Conservation (phyloP, 2,329 filamentous ascomycete species). For the Colletotrichum limetticola region DNA sequence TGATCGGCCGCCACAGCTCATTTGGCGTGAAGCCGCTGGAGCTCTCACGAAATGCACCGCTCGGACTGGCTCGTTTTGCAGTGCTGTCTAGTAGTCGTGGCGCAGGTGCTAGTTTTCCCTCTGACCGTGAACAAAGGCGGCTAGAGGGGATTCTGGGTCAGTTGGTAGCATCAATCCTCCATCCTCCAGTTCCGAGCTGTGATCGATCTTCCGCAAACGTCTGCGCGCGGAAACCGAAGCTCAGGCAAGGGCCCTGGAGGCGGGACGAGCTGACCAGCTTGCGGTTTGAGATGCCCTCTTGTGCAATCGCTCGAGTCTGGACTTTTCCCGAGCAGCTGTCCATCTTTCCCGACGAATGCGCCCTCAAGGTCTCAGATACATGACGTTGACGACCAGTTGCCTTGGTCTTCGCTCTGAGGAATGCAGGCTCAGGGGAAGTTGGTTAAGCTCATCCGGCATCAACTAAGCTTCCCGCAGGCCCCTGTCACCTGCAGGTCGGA, state of each 20-base stretch:
- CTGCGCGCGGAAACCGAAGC: background rate
- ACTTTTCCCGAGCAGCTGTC: background rate
- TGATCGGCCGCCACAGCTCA: background rate
- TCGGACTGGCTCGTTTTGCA: constrained; percentile 1
- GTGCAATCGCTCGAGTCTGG: background rate
- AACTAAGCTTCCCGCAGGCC: constrained; percentile 1
- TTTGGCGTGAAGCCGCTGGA: constrained; percentile 2
- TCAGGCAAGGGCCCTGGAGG: background rate
- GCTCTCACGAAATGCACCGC: background rate
- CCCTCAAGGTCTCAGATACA: background rate
- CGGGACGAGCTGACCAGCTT: background rate
- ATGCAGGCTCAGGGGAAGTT: background rate
- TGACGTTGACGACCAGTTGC: constrained; percentile 4
- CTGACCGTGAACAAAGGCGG: constrained; percentile 6
- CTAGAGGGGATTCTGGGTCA: background rate
- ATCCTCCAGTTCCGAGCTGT: background rate
- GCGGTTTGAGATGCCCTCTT: too few species aligned
- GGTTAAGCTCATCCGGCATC: constrained; percentile 28
- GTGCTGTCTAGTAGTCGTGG: background rate
- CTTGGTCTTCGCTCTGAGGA: background rate
- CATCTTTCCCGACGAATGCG: background rate
- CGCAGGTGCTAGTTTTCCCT: background rate
- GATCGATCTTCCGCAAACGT: constrained; percentile 25
- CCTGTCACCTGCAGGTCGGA: constrained; percentile 10
- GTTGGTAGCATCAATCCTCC: constrained; percentile 16